Conservation (phyloP, 495 filamentous ascomycete genomes). For the Xylaria scruposa region DNA sequence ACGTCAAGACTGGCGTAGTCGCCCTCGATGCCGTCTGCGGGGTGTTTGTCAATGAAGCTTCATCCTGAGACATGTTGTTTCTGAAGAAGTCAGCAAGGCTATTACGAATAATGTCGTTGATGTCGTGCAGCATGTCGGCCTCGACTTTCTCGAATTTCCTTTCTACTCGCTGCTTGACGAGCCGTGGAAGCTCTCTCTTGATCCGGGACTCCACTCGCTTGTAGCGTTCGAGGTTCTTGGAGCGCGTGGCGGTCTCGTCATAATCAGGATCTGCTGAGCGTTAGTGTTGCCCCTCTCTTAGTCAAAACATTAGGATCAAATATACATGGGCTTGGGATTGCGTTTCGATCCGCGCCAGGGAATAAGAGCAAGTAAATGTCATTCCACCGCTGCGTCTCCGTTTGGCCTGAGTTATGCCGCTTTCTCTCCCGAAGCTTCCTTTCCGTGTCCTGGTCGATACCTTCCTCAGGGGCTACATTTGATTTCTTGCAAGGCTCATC, state of each 20-base stretch:
- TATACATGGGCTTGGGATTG: slow-evolving; percentile 50
- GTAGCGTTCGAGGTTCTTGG: slow-evolving; percentile 34
- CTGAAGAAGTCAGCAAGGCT: slow-evolving; percentile 34
- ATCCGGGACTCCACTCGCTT: slow-evolving; percentile 36
- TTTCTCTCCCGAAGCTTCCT: slow-evolving; percentile 46
- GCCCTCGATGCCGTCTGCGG: slow-evolving; percentile 37
- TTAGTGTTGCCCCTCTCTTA: slow-evolving; percentile 18
- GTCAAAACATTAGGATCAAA: background rate
- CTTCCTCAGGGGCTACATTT: slow-evolving; percentile 32
- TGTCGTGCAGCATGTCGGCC: slow-evolving; percentile 30
- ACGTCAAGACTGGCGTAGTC: slow-evolving; percentile 31
- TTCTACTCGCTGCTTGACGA: slow-evolving; percentile 38
- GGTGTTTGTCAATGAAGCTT: slow-evolving; percentile 30
- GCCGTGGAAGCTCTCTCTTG: slow-evolving; percentile 34
- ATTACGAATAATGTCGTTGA: slow-evolving; percentile 37
- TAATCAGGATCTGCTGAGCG: slow-evolving; percentile 38
- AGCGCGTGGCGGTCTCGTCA: slow-evolving; percentile 25
- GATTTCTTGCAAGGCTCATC: slow-evolving; percentile 44
- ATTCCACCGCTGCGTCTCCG: slow-evolving; percentile 52
- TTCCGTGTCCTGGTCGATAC: slow-evolving; percentile 39
- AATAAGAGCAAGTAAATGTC: slow-evolving; percentile 54
- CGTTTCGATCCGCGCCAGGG: slow-evolving; percentile 44
- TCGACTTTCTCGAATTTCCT: slow-evolving; percentile 36
- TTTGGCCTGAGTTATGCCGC: slow-evolving; percentile 47
- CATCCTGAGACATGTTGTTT: slow-evolving; percentile 32